Percentiles rank a stretch among this genome's conserved stretches.
Evolutionary conservation across 768 basidiomycete species (phyloP).

Genomic region (Boletus subcaerulescens): DNA sequence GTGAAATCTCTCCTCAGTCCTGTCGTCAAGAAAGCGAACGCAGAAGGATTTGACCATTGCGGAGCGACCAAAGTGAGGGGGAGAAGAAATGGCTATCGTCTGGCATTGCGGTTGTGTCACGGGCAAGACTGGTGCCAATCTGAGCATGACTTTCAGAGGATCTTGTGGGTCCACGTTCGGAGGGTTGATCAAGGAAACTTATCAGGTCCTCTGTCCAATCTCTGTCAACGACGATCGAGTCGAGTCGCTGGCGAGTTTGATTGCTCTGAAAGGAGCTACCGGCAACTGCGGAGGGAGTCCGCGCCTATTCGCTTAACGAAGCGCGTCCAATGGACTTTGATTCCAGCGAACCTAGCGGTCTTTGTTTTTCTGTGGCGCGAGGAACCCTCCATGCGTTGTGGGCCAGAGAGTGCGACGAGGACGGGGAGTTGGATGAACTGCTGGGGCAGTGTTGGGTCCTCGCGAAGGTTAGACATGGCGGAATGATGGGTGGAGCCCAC

Average conservation of each 20-base stretch:
- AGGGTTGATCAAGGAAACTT: slow-evolving; percentile 51
- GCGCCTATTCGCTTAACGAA: slow-evolving; percentile 55
- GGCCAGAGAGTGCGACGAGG: slow-evolving; percentile 38
- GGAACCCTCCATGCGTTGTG: slow-evolving; percentile 14
- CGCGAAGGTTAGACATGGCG: slow-evolving; percentile 3
- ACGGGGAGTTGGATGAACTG: slow-evolving; percentile 36
- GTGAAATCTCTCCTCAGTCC: slow-evolving; percentile 47
- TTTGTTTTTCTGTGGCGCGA: slow-evolving; percentile 32
- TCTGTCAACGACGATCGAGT: slow-evolving; percentile 77
- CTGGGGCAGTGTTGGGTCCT: background rate
- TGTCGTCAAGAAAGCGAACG: slow-evolving; percentile 57
- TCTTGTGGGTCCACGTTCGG: slow-evolving; percentile 50
- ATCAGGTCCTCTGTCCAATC: slow-evolving; percentile 61
- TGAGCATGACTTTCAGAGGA: slow-evolving; percentile 42
- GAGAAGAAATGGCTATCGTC: slow-evolving; percentile 36
- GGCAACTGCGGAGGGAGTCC: slow-evolving; percentile 47
- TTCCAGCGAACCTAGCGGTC: slow-evolving; percentile 37
- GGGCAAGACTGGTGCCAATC: slow-evolving; percentile 34
- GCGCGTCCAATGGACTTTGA: slow-evolving; percentile 46
- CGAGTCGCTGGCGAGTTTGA: slow-evolving; percentile 29
- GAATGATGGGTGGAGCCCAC: background rate
- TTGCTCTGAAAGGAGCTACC: slow-evolving; percentile 46
- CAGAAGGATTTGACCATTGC: slow-evolving; percentile 59
- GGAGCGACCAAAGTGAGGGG: slow-evolving; percentile 40
- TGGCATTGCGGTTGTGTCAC: slow-evolving; percentile 33